A percentile compares a stretch with the other conserved stretches of the same genome.
Conservation (phyloP, 441 rosid species). For the Kokia cookei region DNA sequence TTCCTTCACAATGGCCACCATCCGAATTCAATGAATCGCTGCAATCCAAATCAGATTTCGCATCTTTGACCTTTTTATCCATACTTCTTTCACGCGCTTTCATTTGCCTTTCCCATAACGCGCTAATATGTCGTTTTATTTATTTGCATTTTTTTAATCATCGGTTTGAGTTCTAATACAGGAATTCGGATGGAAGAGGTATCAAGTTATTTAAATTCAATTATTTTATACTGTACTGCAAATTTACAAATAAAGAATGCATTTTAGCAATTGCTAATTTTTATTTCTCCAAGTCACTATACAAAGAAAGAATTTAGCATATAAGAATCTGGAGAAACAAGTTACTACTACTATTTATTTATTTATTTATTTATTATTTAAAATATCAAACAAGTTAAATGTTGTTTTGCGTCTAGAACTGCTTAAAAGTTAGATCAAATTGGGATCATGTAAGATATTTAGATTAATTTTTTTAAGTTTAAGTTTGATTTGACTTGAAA, state of each 20-base stretch:
- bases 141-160: not conserved
- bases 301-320: not conserved
- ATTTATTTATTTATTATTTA: too few relatives aligned
- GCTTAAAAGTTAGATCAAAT: fast-evolving
- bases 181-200: not conserved
- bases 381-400: too few relatives aligned
- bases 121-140: not conserved
- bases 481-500: too few relatives aligned
- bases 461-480: too few relatives aligned
- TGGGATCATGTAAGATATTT: too few relatives aligned
- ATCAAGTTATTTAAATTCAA: too few relatives aligned
- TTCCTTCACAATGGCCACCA: not conserved
- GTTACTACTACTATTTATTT: too few relatives aligned
- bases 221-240: too few relatives aligned
- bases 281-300: not conserved
- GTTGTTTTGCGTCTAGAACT: too few relatives aligned
- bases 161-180: too few relatives aligned
- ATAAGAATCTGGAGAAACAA: too few relatives aligned
- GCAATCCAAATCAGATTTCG: not conserved
- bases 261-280: not conserved
- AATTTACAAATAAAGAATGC: not conserved
- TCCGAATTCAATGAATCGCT: not conserved
- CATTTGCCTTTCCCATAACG: not conserved
- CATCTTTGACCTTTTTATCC: not conserved
- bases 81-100: not conserved